Conservation (phyloP, 768 basidiomycete species). For the Auriscalpium microsporum region DNA sequence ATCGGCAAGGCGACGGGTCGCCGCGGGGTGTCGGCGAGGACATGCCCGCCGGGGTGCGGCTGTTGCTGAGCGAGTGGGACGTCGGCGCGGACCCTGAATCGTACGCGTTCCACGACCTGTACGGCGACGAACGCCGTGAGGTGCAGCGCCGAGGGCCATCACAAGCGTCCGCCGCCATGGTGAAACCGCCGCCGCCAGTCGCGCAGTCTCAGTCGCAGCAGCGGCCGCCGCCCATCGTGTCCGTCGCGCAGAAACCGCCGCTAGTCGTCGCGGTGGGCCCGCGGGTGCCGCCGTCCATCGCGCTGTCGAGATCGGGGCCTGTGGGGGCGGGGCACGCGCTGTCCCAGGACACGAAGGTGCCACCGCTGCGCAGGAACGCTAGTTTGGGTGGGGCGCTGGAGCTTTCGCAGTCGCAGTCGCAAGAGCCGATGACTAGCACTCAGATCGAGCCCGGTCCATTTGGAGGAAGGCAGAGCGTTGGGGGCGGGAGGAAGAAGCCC, state of each 20-base stretch:
- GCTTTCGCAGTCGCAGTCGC: background rate
- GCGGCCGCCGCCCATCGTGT: background rate
- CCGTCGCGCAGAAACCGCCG: constrained; percentile 28
- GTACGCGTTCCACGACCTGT: constrained; percentile 50
- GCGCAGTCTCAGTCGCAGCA: background rate
- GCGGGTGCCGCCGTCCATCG: constrained; percentile 8
- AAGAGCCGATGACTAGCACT: constrained; percentile 42
- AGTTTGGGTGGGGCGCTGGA: background rate
- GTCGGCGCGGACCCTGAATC: constrained; percentile 41
- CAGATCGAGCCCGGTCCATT: constrained; percentile 65
- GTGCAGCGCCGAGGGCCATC: background rate
- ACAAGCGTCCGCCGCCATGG: background rate
- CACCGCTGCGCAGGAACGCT: background rate
- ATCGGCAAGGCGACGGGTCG: background rate
- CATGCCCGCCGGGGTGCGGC: constrained; percentile 44
- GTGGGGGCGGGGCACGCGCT: constrained; percentile 8
- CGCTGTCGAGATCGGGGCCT: background rate
- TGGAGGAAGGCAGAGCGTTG: constrained; percentile 45
- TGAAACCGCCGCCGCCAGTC: background rate
- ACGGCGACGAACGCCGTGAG: constrained; percentile 22
- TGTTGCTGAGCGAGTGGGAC: constrained; percentile 65
- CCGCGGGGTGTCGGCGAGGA: background rate
- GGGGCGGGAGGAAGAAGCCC: constrained; percentile 42
- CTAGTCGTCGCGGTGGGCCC: constrained; percentile 27
- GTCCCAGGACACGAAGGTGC: constrained; percentile 29